Evolutionary conservation across 768 basidiomycete species (phyloP).

Genomic region (Gloeostereum incarnatum): DNA sequence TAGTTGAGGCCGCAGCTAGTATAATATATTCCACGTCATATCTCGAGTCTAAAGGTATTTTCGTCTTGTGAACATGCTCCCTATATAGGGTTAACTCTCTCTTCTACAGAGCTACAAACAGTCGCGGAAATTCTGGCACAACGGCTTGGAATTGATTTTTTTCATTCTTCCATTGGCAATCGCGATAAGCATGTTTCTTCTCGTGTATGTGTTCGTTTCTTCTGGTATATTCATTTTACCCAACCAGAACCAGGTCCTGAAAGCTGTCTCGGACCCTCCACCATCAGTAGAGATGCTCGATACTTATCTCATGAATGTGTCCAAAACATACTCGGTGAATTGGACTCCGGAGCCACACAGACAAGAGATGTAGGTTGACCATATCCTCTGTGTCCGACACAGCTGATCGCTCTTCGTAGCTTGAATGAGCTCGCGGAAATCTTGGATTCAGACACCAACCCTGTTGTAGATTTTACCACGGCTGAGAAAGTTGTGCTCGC

Average conservation of each 20-base stretch:
- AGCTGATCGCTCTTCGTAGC: constrained; percentile 22
- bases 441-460: constrained; percentile 38
- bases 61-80: not conserved
- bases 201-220: constrained; percentile 23
- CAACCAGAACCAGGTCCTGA: constrained; percentile 29
- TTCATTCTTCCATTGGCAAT: constrained; percentile 40
- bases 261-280: constrained; percentile 38
- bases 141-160: constrained; percentile 48
- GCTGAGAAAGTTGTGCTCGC: constrained; percentile 48
- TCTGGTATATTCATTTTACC: not conserved
- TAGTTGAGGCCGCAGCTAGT: constrained; percentile 62
- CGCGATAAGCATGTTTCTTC: constrained; percentile 45
- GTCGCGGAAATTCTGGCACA: constrained; percentile 47
- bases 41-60: constrained; percentile 48
- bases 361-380: constrained; percentile 46
- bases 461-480: constrained; percentile 45
- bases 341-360: constrained; percentile 58
- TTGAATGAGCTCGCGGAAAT: constrained; percentile 50
- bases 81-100: not conserved
- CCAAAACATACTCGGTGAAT: constrained; percentile 38
- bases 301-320: constrained; percentile 43
- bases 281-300: constrained; percentile 52
- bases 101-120: constrained; percentile 40
- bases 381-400: constrained; percentile 2
- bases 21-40: constrained; percentile 55